A percentile compares a stretch with the other conserved stretches of the same genome.
phyloP scores from a whole-genome alignment of 2,329 filamentous ascomycete species.

The Phaeosphaeriaceae sp. region DNA sequence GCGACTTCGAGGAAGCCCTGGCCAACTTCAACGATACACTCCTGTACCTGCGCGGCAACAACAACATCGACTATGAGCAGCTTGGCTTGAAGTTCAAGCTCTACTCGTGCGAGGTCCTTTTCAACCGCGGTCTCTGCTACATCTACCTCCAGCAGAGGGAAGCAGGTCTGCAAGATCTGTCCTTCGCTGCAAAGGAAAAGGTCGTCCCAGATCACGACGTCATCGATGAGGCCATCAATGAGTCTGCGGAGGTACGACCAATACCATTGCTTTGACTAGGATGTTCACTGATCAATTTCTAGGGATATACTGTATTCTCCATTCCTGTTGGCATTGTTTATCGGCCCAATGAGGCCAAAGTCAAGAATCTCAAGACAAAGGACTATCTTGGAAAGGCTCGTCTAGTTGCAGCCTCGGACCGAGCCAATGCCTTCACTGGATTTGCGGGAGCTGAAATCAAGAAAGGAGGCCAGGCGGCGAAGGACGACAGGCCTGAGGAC shows the following conservation, averaged over 20 bases:
- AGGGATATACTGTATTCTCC: constrained; percentile 98
- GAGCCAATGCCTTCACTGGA: constrained; percentile 79
- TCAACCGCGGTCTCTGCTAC: constrained; percentile 96
- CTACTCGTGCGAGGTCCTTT: constrained; percentile 96
- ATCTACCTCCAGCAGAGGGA: constrained; percentile 95
- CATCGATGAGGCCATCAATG: constrained; percentile 94
- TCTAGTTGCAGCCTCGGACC: constrained; percentile 85
- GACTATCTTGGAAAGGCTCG: constrained; percentile 97
- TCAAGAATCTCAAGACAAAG: constrained; percentile 96
- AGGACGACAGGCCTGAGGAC: constrained; percentile 81
- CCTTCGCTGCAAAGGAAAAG: constrained; percentile 93
- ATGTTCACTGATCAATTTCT: constrained; percentile 32
- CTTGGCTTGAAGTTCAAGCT: constrained; percentile 93
- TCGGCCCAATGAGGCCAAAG: constrained; percentile 94
- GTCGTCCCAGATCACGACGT: constrained; percentile 96
- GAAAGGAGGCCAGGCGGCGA: constrained; percentile 64
- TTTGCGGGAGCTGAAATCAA: constrained; percentile 81
- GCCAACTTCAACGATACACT: constrained; percentile 99
- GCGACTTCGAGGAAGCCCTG: constrained; percentile 95
- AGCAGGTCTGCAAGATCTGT: constrained; percentile 86
- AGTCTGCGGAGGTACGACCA: constrained; percentile 81
- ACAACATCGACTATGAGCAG: constrained; percentile 97
- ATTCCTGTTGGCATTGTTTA: constrained; percentile 97
- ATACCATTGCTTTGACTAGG: not conserved
- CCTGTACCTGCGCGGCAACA: constrained; percentile 91